Percentiles rank a stretch among this genome's conserved stretches.
Evolutionary conservation across 1,284 basidiomycete species (phyloP).

Genomic region (Mycosarcoma mackinlayi): DNA sequence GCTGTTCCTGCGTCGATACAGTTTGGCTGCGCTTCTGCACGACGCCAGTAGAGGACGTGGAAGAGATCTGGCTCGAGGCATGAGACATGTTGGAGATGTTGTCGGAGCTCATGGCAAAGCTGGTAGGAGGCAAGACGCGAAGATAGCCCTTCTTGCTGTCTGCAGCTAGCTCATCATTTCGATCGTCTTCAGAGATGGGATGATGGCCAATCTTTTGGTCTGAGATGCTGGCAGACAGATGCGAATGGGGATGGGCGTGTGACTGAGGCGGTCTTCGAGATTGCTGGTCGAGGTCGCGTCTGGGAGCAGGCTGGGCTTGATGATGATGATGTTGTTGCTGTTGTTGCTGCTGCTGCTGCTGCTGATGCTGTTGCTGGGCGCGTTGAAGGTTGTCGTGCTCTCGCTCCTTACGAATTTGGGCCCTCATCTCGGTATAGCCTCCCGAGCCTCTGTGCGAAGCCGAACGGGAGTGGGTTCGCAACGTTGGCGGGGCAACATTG

Average conservation of each 20-base stretch:
- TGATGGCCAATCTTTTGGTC: conserved; percentile 36
- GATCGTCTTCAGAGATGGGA: conserved; percentile 10
- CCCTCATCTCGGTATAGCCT: conserved; percentile 53
- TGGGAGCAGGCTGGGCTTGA: conserved; percentile 1
- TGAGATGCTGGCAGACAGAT: conserved; percentile 28
- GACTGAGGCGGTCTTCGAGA: conserved; percentile 5
- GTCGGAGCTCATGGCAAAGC: conserved; percentile 34
- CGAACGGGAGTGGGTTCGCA: conserved; percentile 31
- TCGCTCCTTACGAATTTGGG: conserved; percentile 47
- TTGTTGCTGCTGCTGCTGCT: no score
- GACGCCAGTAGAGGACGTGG: conserved; percentile 28
- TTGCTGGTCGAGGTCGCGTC: conserved; percentile 4
- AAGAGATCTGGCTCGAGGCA: conserved; percentile 32
- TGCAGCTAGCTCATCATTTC: conserved; percentile 5
- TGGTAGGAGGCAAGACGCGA: conserved; percentile 25
- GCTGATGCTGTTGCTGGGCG: background rate
- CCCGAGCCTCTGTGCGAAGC: conserved; percentile 46
- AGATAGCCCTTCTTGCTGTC: conserved; percentile 26
- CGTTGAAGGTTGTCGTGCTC: conserved; percentile 29
- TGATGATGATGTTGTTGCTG: no score
- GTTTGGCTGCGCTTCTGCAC: conserved; percentile 34
- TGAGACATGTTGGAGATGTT: conserved; percentile 36
- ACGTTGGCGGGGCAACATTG: conserved; percentile 30
- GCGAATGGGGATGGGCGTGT: conserved; percentile 1
- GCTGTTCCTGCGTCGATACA: conserved; percentile 14